Conservation (phyloP, 805 yeast species). For the Sugiyamaella floridensis region DNA sequence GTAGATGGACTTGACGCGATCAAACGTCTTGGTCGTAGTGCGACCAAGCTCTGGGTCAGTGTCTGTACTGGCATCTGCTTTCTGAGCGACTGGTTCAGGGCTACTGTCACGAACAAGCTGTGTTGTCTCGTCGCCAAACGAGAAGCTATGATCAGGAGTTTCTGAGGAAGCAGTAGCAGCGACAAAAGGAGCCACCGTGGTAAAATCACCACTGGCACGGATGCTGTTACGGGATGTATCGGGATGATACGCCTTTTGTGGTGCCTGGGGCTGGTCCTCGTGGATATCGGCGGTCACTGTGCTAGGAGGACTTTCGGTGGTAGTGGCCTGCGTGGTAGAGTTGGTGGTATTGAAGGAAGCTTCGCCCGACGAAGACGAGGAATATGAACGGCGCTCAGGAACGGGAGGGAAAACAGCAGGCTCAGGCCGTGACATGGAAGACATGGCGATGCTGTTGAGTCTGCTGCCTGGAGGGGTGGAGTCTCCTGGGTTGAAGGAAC, state of each 20-base stretch:
- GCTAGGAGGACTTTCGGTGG: slow-evolving; percentile 6
- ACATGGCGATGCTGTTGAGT: neutral
- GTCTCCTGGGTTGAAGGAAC: slow-evolving; percentile 13
- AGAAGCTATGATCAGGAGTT: slow-evolving; percentile 1
- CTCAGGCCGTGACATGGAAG: neutral
- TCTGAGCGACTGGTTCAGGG: neutral
- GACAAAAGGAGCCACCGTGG: neutral
- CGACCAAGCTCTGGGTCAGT: slow-evolving; percentile 10
- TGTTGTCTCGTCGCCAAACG: slow-evolving; percentile 1
- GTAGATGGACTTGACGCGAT: slow-evolving; percentile 23
- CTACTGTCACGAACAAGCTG: neutral
- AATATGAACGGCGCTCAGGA: neutral
- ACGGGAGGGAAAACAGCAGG: neutral
- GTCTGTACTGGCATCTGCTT: neutral
- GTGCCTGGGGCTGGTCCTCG: neutral
- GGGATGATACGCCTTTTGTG: neutral
- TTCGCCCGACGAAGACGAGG: neutral
- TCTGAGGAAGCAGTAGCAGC: neutral
- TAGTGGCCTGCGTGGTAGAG: neutral
- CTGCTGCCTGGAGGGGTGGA: slow-evolving; percentile 6
- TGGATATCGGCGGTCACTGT: neutral
- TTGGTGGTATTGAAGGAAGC: neutral
- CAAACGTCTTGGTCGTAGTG: slow-evolving; percentile 21
- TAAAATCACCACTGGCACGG: neutral
- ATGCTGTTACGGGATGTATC: neutral